These are phyloP conservation scores for Crithidia mellificae DNA, from an alignment of 208 protist genomes.

Conservation along the genomic window DNA sequence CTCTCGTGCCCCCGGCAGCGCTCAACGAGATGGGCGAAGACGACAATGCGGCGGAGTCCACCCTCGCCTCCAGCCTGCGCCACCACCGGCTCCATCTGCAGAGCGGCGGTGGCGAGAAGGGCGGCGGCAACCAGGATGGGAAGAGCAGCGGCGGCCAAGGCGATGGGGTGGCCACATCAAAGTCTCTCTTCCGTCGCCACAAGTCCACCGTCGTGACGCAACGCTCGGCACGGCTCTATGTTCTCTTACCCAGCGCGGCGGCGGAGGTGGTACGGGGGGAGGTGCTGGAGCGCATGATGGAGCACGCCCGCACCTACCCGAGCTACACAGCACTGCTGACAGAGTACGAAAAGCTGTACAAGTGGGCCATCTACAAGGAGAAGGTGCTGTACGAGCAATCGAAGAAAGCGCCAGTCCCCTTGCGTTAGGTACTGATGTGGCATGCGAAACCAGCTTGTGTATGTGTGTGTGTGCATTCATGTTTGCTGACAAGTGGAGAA, in stretches of 20 bases:
- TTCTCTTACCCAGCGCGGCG: slow-evolving; percentile 25
- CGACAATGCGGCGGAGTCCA: not conserved
- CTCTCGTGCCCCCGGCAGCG: slow-evolving; percentile 18
- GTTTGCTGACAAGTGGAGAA: too few relatives aligned
- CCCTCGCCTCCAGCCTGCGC: slow-evolving; percentile 7
- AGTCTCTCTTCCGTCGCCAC: slow-evolving; percentile 29
- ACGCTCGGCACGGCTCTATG: slow-evolving; percentile 18
- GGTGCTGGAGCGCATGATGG: slow-evolving; percentile 29
- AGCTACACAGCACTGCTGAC: slow-evolving; percentile 36
- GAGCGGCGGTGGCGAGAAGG: not conserved
- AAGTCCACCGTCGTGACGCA: slow-evolving; percentile 25
- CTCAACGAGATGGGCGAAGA: not conserved
- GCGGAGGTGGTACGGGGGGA: slow-evolving; percentile 6
- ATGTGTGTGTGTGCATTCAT: too few relatives aligned
- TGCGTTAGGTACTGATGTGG: too few relatives aligned
- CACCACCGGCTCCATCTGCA: not conserved
- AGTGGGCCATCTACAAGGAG: slow-evolving; percentile 50
- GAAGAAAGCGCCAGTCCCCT: slow-evolving; percentile 6
- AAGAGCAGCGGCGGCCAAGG: too few relatives aligned
- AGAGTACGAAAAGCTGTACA: slow-evolving; percentile 48
- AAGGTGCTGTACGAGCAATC: slow-evolving; percentile 33
- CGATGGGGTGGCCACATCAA: not conserved
- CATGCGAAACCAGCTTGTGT: too few relatives aligned
- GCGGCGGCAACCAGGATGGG: not conserved
- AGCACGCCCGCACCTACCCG: slow-evolving; percentile 37